phyloP scores from a whole-genome alignment of 2,329 filamentous ascomycete species.

The Mariannaea elegans region DNA sequence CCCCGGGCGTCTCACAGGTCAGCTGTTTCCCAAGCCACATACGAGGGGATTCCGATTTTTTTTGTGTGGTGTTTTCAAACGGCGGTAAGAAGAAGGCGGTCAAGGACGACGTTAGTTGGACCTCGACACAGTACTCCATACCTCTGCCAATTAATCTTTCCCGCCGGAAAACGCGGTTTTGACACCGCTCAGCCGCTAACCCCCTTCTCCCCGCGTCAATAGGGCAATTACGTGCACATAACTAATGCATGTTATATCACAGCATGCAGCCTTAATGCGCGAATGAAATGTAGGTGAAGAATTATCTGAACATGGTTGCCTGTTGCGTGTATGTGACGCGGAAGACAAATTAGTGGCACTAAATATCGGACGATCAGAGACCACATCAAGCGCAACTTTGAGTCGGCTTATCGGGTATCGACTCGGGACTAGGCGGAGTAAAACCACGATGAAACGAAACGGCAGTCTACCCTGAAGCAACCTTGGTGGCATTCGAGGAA shows the following conservation, averaged over 20 bases:
- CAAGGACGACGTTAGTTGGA: background rate
- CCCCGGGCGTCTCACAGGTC: background rate
- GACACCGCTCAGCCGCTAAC: background rate
- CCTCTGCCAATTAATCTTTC: background rate
- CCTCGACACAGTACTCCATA: too few relatives aligned
- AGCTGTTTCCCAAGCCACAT: background rate
- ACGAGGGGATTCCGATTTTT: background rate
- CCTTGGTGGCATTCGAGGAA: background rate
- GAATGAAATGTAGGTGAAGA: background rate
- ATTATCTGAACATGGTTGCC: background rate
- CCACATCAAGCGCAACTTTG: slow-evolving; percentile 21
- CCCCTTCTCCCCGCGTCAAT: slow-evolving; percentile 4
- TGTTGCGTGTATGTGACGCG: background rate
- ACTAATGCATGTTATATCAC: slow-evolving; percentile 1
- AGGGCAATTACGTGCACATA: background rate
- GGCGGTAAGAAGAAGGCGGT: slow-evolving; percentile 7
- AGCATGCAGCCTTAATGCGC: background rate
- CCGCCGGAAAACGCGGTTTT: background rate
- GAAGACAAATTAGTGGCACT: slow-evolving; percentile 7
- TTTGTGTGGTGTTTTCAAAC: background rate
- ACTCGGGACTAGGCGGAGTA: background rate
- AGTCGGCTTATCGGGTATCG: slow-evolving; percentile 4
- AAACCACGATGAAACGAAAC: background rate
- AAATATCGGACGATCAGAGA: slow-evolving; percentile 15
- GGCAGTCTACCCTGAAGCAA: slow-evolving; percentile 5